A percentile compares a stretch with the other conserved stretches of the same genome.
phyloP scores from a whole-genome alignment of 495 filamentous ascomycete species.

The Ramalina intermedia region DNA sequence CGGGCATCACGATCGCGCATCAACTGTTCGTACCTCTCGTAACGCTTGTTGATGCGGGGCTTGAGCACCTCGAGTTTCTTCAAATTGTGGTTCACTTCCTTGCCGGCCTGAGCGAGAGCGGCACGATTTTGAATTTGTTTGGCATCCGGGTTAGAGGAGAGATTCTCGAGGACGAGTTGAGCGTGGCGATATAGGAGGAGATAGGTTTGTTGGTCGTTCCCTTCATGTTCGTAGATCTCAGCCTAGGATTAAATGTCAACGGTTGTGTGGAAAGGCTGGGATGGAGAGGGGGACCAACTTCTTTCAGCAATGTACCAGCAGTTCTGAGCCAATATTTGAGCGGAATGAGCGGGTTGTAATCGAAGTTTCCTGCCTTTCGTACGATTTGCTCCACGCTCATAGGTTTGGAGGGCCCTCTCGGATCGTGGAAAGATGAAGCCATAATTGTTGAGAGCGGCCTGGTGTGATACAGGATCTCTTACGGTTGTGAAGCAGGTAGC shows the following conservation, averaged over 20 bases:
- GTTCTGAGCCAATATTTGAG: conserved; percentile 74
- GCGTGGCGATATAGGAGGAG: conserved; percentile 74
- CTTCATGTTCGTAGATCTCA: conserved; percentile 68
- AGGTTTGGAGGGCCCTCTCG: conserved; percentile 26
- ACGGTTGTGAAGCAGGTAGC: too few relatives aligned
- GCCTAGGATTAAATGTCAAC: conserved; percentile 32
- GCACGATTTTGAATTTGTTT: conserved; percentile 33
- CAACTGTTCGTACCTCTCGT: conserved; percentile 44
- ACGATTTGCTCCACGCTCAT: conserved; percentile 61
- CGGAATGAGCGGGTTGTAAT: conserved; percentile 59
- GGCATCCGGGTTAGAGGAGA: conserved; percentile 45
- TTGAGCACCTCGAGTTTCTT: conserved; percentile 48
- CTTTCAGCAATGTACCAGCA: conserved; percentile 58
- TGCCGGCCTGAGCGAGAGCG: conserved; percentile 32
- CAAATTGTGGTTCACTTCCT: conserved; percentile 39
- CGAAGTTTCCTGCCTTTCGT: conserved; percentile 54
- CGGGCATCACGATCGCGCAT: conserved; percentile 33
- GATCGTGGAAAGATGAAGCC: background rate
- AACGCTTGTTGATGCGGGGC: conserved; percentile 51
- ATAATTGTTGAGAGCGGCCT: too few relatives aligned
- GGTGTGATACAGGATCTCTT: too few relatives aligned
- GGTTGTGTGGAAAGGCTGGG: background rate
- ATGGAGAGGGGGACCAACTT: conserved; percentile 38
- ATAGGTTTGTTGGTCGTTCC: conserved; percentile 76
- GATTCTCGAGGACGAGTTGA: conserved; percentile 46